A percentile compares a stretch with the other conserved stretches of the same genome.
These are phyloP conservation scores for Lentinula sp. DNA, from an alignment of 768 basidiomycete species.

Conservation along the genomic window DNA sequence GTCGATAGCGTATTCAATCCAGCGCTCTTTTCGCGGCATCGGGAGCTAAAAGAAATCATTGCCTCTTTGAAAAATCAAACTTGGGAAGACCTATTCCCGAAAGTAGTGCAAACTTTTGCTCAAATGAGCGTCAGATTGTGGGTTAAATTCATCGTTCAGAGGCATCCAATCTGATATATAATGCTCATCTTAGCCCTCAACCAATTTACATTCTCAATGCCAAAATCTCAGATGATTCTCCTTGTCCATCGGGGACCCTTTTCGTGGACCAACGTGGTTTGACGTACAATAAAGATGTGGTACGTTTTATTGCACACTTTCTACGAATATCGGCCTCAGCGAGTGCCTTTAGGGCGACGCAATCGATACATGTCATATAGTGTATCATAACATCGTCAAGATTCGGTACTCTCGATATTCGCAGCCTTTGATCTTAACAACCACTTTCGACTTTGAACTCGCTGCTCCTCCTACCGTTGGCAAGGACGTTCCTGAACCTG, in stretches of 20 bases:
- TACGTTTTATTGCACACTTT: conserved; percentile 9
- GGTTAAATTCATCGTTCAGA: conserved; percentile 14
- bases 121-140: conserved; percentile 41
- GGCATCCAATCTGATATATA: background rate
- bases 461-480: conserved; percentile 35
- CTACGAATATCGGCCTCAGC: conserved; percentile 3
- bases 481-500: background rate
- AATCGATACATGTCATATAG: conserved; percentile 46
- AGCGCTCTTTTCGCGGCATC: conserved; percentile 27
- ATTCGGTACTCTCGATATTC: conserved; percentile 15
- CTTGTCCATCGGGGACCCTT: conserved; percentile 36
- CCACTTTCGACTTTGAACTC: conserved; percentile 24
- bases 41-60: conserved; percentile 33
- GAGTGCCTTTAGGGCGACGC: conserved; percentile 31
- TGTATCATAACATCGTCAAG: conserved; percentile 28
- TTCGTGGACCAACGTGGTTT: conserved; percentile 47
- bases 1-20: conserved; percentile 46
- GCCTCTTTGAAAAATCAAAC: conserved; percentile 34
- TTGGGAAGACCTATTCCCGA: conserved; percentile 48
- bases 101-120: conserved; percentile 44
- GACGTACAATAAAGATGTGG: conserved; percentile 44
- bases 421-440: conserved; percentile 18
- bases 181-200: conserved; percentile 42
- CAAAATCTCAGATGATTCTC: conserved; percentile 31
- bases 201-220: conserved; percentile 35